phyloP scores from a whole-genome alignment of 2,329 filamentous ascomycete species.

The Penicillium sp. region DNA sequence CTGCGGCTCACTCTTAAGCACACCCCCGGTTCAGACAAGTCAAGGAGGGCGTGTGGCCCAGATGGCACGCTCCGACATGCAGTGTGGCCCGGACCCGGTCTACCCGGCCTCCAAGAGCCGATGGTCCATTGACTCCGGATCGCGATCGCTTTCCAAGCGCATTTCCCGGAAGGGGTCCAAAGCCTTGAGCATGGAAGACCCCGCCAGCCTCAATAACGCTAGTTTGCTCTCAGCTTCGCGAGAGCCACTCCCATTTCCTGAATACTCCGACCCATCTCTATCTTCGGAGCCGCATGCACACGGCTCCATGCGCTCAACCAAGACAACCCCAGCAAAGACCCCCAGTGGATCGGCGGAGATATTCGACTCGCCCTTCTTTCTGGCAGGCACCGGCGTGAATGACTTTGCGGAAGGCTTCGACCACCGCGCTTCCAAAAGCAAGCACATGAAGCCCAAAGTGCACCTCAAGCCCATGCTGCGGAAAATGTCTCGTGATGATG shows the following conservation, averaged over 20 bases:
- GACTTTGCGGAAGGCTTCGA: conserved; percentile 21
- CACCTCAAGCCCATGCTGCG: conserved; percentile 61
- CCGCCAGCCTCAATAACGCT: conserved; percentile 11
- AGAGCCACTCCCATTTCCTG: conserved; percentile 21
- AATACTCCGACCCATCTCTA: conserved; percentile 18
- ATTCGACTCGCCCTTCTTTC: conserved; percentile 13
- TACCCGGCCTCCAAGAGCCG: conserved; percentile 20
- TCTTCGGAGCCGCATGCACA: conserved; percentile 14
- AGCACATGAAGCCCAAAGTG: conserved; percentile 34
- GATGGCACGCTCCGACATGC: conserved; percentile 26
- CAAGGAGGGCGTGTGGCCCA: conserved; percentile 10
- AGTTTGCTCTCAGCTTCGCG: conserved; percentile 17
- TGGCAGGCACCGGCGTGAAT: conserved; percentile 15
- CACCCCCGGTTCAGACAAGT: conserved; percentile 12
- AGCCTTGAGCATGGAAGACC: conserved; percentile 13
- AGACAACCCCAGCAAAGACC: conserved; percentile 13
- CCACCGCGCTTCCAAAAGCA: conserved; percentile 27
- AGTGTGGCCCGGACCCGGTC: conserved; percentile 19
- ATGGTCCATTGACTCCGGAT: conserved; percentile 21
- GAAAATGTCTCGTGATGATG: conserved; percentile 56
- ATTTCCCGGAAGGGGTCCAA: conserved; percentile 5
- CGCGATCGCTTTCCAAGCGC: conserved; percentile 17
- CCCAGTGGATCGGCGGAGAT: conserved; percentile 21
- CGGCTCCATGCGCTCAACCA: conserved; percentile 20
- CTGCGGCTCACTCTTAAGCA: conserved; percentile 17